phyloP scores from a whole-genome alignment of 2,329 filamentous ascomycete species.

The Chaetomiaceae sp. region DNA sequence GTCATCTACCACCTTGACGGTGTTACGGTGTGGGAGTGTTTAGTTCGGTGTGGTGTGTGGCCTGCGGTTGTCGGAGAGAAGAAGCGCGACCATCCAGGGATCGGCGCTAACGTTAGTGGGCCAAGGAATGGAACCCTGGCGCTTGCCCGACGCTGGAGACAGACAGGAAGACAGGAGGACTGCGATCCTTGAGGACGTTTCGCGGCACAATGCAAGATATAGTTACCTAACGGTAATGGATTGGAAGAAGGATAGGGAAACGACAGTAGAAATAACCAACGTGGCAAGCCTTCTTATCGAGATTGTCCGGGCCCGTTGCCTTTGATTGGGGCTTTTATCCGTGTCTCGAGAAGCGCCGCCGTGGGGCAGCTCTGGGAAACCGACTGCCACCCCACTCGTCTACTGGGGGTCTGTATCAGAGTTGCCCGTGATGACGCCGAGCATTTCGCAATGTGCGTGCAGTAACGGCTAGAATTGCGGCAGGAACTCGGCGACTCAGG shows the following conservation, averaged over 20 bases:
- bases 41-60: background rate
- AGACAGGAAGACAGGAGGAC: too few relatives aligned
- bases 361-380: conserved; percentile 12
- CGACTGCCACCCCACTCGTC: conserved; percentile 22
- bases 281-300: too few relatives aligned
- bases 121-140: background rate
- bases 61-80: conserved; percentile 6
- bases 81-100: conserved; percentile 11
- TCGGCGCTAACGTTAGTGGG: background rate
- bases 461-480: conserved; percentile 14
- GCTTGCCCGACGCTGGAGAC: too few relatives aligned
- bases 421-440: conserved; percentile 22
- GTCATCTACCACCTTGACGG: too few relatives aligned
- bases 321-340: conserved; percentile 27
- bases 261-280: too few relatives aligned
- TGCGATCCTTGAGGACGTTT: too few relatives aligned
- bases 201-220: too few relatives aligned
- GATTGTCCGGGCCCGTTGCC: conserved; percentile 23
- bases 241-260: too few relatives aligned
- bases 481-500: conserved; percentile 20
- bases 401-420: conserved; percentile 7
- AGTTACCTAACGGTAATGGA: too few relatives aligned
- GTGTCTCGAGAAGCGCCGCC: conserved; percentile 24
- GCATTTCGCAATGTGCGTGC: conserved; percentile 16
- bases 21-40: conserved; percentile 15